Base-by-base conservation (phyloP, 495 filamentous ascomycete genomes). In the Penicillium salamii region DNA sequence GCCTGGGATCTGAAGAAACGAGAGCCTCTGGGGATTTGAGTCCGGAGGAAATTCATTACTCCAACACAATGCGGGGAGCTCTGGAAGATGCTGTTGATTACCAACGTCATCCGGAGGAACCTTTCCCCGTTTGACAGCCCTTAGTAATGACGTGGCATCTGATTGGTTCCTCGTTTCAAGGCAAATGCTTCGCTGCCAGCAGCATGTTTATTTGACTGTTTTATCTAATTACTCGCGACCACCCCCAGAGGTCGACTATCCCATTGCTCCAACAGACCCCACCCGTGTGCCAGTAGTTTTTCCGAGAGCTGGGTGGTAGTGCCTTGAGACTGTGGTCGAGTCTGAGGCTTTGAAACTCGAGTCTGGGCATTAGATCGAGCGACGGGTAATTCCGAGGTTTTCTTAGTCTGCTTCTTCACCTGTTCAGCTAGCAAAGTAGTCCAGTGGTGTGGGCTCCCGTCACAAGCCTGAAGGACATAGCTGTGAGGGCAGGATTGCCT, bases 191-290 rank as follows among this genome's bases (percentile, higher is more conserved):
- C 42, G 48, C 56, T 49, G 56, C 56, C 56, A 52, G 56, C 56
- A 59, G 56, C 52, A 54, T 41, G 35, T 46, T 8, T 14, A 26
- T 35, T 34, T 29, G 14, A 28, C 40, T n/a, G 20, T 28, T 19
- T 23, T 34, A 32, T 36, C 21, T 45, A 50, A 32, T 19, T 42
- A 43, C 13, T 50, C 11, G 58, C 61, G 9, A 60, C 57, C 4
- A 71, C 39, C 3, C 68, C 70, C 37, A 72, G 48, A 19, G 70
- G 61, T 19, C 69, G 64, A 52, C 58, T 65, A 31, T 71, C 66
- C 67, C 62, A 69, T 38, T 64, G 60, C 20, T 63, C 63, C 19
- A 55, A 45, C 2, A 46, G 49, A 8, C 58, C 61, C 69, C 69
- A 74, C 12, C 72, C 70, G 52, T 58, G 59, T 34, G 52, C 59